A percentile compares a stretch with the other conserved stretches of the same genome.
phyloP scores from a whole-genome alignment of 495 filamentous ascomycete species.

The Talaromyces adpressus region DNA sequence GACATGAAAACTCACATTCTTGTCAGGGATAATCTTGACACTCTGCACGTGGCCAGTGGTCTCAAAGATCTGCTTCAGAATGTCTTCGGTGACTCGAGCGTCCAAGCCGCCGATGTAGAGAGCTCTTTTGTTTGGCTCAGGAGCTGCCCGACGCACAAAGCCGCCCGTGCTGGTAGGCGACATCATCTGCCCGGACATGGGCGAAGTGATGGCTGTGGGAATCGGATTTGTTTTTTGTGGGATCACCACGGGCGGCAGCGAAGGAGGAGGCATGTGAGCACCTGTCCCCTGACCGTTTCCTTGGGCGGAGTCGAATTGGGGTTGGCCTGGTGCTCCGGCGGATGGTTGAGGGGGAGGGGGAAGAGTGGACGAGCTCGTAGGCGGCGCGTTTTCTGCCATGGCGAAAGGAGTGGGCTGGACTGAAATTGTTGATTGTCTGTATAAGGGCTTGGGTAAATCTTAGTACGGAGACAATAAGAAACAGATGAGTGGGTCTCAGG shows the following conservation, averaged over 20 bases:
- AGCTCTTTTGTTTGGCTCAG: conserved; percentile 97
- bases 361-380: conserved; percentile 45
- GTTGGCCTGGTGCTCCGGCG: conserved; percentile 63
- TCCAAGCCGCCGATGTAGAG: conserved; percentile 95
- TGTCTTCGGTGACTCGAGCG: conserved; percentile 91
- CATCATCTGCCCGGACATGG: conserved; percentile 71
- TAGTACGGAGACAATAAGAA: conserved; percentile 2
- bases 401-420: conserved; percentile 16
- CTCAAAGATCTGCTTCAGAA: conserved; percentile 96
- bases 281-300: conserved; percentile 53
- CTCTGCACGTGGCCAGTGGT: conserved; percentile 96
- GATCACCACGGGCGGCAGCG: conserved; percentile 80
- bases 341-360: conserved; percentile 60
- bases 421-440: neutral
- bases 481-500: neutral
- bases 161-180: conserved; percentile 74
- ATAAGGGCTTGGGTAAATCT: conserved; percentile 10
- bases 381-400: conserved; percentile 63
- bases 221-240: conserved; percentile 97
- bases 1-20: conserved; percentile 66
- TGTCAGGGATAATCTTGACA: conserved; percentile 99
- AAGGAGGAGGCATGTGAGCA: conserved; percentile 88
- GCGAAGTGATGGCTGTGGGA: conserved; percentile 85
- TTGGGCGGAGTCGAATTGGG: conserved; percentile 59
- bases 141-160: conserved; percentile 84